Base-by-base conservation (phyloP, 306 rosid genomes). In the Quillaja saponaria region DNA sequence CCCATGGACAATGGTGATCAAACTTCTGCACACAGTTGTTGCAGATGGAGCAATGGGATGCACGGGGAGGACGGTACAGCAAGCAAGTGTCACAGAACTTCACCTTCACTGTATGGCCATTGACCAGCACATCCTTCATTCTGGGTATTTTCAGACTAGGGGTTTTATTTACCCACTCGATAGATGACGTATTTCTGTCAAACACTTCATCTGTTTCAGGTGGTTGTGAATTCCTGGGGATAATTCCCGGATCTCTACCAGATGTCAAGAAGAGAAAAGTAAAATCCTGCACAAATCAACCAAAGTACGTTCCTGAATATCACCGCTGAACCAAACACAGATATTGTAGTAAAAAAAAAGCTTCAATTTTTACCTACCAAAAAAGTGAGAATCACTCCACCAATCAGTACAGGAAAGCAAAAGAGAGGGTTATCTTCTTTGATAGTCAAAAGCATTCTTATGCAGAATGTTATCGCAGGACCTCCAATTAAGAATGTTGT, bases 1-100 rank as follows among this genome's bases (percentile, higher is more conserved):
- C 96, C 97, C 97, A 88, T 13, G 96, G 97, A 76, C 96, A 91
- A 52, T 91, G 97, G 68, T 91, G 97, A 82, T 91, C 97, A 46
- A 91, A 88, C 75, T 91, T 91, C 57, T 85, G 91, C 45, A 91
- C 97, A 65, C 97, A 91, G 54, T 91, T 91, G 70, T 91, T 88
- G 81, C 97, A 91, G 35, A 91, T 76, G 3, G 97, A 88, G 55
- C 97, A 91, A 76, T 91, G 97, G 38, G 97, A 91, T 42, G 96
- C 97, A 1, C 97, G 90, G 0, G 97, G 95, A 8, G 91, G 97
- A 34, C 97, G 95, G 78, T 85, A 91, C 6, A 88, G 63, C 62
- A 86, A 75, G 71, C 97, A 91, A 46, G 97, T 91, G 41, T 91
- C 97, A 42, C 97, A 91, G 62, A 85, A 88, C 41, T 91, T 91